A percentile compares a stretch with the other conserved stretches of the same genome.
Evolutionary conservation across 2,329 filamentous ascomycete species (phyloP).

Genomic region (Aspergillus terreus): DNA sequence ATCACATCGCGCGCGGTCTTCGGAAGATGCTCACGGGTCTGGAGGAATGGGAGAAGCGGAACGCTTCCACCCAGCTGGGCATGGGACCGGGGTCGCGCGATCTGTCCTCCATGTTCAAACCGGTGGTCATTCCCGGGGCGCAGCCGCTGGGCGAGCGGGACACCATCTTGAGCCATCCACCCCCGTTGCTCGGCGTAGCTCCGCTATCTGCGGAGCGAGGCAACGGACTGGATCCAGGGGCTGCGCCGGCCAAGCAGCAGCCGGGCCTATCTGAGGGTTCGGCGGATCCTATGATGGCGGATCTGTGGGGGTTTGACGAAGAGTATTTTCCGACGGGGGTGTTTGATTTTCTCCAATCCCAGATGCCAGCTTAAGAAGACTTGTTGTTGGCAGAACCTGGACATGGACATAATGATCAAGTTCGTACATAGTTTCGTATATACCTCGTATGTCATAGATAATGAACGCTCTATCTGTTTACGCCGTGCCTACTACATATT

Average conservation of each 20-base stretch:
- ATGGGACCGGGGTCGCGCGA: constrained; percentile 22
- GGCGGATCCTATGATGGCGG: constrained; percentile 38
- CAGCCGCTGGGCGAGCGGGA: constrained; percentile 35
- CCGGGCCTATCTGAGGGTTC: constrained; percentile 36
- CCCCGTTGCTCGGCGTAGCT: constrained; percentile 34
- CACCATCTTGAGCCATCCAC: constrained; percentile 34
- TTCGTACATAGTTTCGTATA: no score
- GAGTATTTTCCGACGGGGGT: constrained; percentile 42
- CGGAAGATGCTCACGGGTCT: constrained; percentile 38
- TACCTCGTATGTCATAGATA: no score
- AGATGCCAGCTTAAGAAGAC: constrained; percentile 36
- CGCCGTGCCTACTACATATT: background rate
- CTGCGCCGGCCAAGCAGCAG: constrained; percentile 18
- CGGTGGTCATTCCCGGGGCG: constrained; percentile 33
- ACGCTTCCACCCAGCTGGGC: constrained; percentile 18
- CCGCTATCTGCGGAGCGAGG: constrained; percentile 37
- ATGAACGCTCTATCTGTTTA: no score
- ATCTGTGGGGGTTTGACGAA: constrained; percentile 40
- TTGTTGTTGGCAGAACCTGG: background rate
- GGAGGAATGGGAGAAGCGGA: constrained; percentile 38
- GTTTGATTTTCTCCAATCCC: constrained; percentile 40
- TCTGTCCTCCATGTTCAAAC: constrained; percentile 31
- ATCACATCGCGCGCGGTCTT: constrained; percentile 37
- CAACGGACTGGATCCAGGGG: constrained; percentile 23
- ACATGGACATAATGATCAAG: no score